phyloP scores from a whole-genome alignment of 225 moss, liverwort and hornwort genomes.

The Marchantia paleacea region DNA sequence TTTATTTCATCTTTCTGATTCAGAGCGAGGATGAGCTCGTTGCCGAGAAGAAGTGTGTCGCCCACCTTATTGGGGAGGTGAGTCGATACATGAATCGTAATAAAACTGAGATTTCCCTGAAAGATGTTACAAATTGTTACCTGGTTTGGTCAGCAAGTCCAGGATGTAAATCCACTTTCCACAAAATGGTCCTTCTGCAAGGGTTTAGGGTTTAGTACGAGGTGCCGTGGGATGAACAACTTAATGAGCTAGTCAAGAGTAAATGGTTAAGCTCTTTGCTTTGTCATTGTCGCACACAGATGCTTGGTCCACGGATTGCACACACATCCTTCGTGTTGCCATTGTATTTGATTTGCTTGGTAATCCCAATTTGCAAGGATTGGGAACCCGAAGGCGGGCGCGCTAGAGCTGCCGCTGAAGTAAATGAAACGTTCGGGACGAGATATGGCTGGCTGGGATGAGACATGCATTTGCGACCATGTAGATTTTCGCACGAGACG shows the following conservation, averaged over 20 bases:
- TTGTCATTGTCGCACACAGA: too few species aligned
- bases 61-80: constrained; percentile 78
- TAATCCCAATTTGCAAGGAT: background rate
- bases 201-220: background rate
- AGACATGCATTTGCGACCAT: background rate
- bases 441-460: background rate
- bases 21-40: constrained; percentile 75
- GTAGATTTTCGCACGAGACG: background rate
- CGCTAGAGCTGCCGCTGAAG: background rate
- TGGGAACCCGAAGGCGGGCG: background rate
- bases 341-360: background rate
- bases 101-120: background rate
- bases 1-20: background rate
- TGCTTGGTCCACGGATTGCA: too few species aligned
- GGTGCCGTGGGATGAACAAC: too few species aligned
- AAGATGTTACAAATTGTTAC: background rate
- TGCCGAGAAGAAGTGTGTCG: constrained; percentile 80
- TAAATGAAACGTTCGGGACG: background rate
- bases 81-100: constrained; percentile 19
- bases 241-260: too few species aligned
- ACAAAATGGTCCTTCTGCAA: background rate
- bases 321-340: too few species aligned
- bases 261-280: too few species aligned
- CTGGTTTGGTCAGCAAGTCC: background rate
- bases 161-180: background rate